These are phyloP conservation scores for Talaromyces pinophilus DNA, from an alignment of 2,329 filamentous ascomycete genomes.

Conservation along the genomic window DNA sequence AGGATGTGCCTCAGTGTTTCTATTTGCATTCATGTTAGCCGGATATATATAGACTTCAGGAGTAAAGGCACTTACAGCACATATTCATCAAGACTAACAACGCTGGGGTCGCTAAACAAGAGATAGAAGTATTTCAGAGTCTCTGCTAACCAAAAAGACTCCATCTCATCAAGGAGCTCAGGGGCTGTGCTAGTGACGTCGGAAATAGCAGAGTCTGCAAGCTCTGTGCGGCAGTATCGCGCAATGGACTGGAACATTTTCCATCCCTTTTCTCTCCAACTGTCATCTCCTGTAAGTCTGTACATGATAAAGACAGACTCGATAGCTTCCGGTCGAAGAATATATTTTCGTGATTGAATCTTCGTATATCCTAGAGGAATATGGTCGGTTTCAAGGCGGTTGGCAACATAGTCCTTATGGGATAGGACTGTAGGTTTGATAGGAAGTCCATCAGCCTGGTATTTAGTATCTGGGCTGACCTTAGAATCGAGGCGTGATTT, in stretches of 20 bases:
- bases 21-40: slow-evolving; percentile 27
- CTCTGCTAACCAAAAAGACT: slow-evolving; percentile 69
- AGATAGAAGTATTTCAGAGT: slow-evolving; percentile 53
- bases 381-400: slow-evolving; percentile 45
- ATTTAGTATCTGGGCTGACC: slow-evolving; percentile 19
- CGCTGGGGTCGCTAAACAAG: slow-evolving; percentile 47
- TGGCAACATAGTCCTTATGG: slow-evolving; percentile 43
- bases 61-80: slow-evolving; percentile 44
- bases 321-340: slow-evolving; percentile 68
- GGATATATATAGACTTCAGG: not conserved
- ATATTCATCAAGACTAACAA: slow-evolving; percentile 50
- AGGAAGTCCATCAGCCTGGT: slow-evolving; percentile 20
- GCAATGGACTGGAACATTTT: slow-evolving; percentile 69
- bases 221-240: slow-evolving; percentile 60
- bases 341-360: slow-evolving; percentile 42
- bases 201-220: slow-evolving; percentile 65
- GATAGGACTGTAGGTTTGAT: slow-evolving; percentile 34
- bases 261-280: slow-evolving; percentile 71
- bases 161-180: slow-evolving; percentile 62
- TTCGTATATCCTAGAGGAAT: slow-evolving; percentile 46
- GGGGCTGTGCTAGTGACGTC: slow-evolving; percentile 61
- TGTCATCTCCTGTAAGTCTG: slow-evolving; percentile 66
- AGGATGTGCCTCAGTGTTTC: slow-evolving; percentile 38
- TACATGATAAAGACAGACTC: slow-evolving; percentile 80
- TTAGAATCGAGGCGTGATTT: slow-evolving; percentile 16